Evolutionary conservation across 352 stramenopile genomes (phyloP), one percentile per base, ranked within the genome.

Genomic region (Pythium rhizo-oryzae): DNA sequence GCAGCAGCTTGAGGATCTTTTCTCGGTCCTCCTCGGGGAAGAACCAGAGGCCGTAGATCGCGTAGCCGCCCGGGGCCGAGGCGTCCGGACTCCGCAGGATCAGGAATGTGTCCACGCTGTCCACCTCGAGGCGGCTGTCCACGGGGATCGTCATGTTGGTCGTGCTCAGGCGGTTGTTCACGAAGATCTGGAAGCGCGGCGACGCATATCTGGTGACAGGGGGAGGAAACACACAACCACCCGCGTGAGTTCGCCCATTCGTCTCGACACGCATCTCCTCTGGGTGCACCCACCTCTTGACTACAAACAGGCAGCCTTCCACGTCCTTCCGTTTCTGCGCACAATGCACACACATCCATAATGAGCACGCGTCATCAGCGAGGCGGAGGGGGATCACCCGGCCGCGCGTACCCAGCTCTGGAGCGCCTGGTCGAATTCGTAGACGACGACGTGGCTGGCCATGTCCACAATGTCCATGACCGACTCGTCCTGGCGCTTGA

Each of bases 111-210:
- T 96, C 88, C 15, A 96, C 77, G 51, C 84, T 93, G 76, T 93
- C 87, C 50, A 96, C 83, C 58, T 93, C 77, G 6, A 96, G 79
- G 62, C 76, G 72, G 30, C 80, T 85, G 61, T 92, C 80, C 50
- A 96, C 69, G 12, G 81, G 62, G 62, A 96, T 81, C 71, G 81
- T 85, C 81, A 96, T 90, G 67, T 96, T 96, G 52, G 84, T 93
- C 56, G 88, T 96, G 69, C 84, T 96, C 66, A 96, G 61, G n/a
- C 88, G 88, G 69, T 96, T 96, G 71, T 92, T 96, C n/a, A 96
- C 85, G 54, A 90, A 91, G 59, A 96, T 87, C 77, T 96, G 88
- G 74, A 93, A 94, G 54, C 82, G 84, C 35, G 88, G 88, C 23
- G 84, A 72, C 51, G 84, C 84, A 57, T 83, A 89, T 77, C 86